Percentiles rank a stretch among this genome's conserved stretches.
Conservation (phyloP, 352 stramenopile genomes). For the Phytophthora nicotianae region DNA sequence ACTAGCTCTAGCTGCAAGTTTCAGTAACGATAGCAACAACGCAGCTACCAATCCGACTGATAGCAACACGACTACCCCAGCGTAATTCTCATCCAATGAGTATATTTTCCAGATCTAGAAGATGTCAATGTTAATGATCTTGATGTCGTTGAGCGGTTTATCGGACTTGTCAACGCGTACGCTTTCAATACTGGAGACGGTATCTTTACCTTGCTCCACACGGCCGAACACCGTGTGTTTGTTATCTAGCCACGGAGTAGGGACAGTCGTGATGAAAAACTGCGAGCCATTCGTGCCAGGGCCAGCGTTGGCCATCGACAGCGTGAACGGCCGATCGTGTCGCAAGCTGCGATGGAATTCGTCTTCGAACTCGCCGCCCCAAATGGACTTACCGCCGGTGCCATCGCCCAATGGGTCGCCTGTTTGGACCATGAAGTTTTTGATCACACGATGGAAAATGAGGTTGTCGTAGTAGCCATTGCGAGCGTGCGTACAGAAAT, state of each 20-base stretch:
- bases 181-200: slow-evolving; percentile 96
- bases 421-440: slow-evolving; percentile 98
- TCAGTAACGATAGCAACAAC: slow-evolving; percentile 13
- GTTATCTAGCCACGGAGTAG: slow-evolving; percentile 97
- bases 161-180: slow-evolving; percentile 87
- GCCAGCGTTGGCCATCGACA: slow-evolving; percentile 98
- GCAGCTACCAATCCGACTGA: slow-evolving; percentile 4
- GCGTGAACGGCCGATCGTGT: slow-evolving; percentile 97
- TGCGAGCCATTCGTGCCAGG: slow-evolving; percentile 87
- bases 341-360: slow-evolving; percentile 95
- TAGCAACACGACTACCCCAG: slow-evolving; percentile 8
- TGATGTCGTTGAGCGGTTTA: slow-evolving; percentile 81
- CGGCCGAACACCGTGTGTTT: slow-evolving; percentile 95
- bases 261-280: slow-evolving; percentile 99
- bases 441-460: slow-evolving; percentile 99
- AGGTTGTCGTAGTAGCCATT: slow-evolving; percentile 99
- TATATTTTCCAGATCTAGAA: slow-evolving; percentile 55
- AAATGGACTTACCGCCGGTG: slow-evolving; percentile 98
- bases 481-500: slow-evolving; percentile 97
- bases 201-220: slow-evolving; percentile 95
- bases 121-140: slow-evolving; percentile 91
- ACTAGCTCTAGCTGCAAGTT: slow-evolving; percentile 16
- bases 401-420: slow-evolving; percentile 96
- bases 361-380: slow-evolving; percentile 99
- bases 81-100: slow-evolving; percentile 12